These are phyloP conservation scores for Croton laevigatus DNA, from an alignment of 441 rosid genomes.

Conservation along the genomic window DNA sequence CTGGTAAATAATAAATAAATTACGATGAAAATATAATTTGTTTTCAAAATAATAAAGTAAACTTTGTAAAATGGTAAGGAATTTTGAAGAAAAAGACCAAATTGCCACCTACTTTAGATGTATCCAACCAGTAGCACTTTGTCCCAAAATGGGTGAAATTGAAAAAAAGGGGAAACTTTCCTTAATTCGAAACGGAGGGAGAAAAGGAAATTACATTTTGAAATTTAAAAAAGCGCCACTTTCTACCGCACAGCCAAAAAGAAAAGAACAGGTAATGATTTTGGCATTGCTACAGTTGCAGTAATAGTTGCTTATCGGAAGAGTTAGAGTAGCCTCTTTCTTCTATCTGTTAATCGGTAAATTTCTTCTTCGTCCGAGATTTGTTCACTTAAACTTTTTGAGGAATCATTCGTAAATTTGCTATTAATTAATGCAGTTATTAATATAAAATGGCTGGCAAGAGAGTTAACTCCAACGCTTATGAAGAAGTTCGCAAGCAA, in stretches of 20 bases:
- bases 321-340: neutral
- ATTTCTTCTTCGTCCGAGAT: too few species aligned
- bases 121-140: too few species aligned
- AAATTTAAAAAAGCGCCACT: neutral
- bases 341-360: neutral
- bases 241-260: neutral
- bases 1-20: too few species aligned
- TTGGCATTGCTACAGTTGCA: neutral
- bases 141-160: too few species aligned
- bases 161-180: too few species aligned
- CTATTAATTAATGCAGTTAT: neutral
- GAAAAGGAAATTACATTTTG: neutral
- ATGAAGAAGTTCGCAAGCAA: conserved; percentile 49
- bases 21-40: too few species aligned
- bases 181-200: neutral
- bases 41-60: too few species aligned
- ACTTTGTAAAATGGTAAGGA: too few species aligned
- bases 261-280: neutral
- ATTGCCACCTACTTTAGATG: too few species aligned
- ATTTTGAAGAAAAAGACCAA: too few species aligned
- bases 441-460: neutral
- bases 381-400: too few species aligned
- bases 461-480: conserved; percentile 27
- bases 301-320: neutral
- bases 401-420: too few species aligned